Evolutionary conservation across 108 stramenopile species (phyloP).

Genomic region (Ochromonas danica): DNA sequence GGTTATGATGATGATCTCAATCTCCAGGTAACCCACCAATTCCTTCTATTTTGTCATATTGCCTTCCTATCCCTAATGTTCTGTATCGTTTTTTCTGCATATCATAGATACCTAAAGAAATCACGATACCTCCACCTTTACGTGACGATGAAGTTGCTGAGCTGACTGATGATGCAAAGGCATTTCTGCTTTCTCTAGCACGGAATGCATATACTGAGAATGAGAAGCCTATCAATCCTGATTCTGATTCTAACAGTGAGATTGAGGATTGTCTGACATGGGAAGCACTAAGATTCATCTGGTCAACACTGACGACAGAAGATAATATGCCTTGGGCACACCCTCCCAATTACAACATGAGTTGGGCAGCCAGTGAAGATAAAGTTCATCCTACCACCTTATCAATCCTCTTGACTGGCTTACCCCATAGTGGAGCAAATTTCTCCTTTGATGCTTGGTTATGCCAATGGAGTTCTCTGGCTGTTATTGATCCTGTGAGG

Average conservation of each 20-base stretch:
- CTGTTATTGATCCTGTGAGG: background rate
- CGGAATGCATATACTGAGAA: background rate
- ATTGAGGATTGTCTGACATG: background rate
- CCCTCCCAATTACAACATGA: background rate
- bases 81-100: background rate
- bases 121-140: background rate
- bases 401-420: background rate
- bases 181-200: background rate
- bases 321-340: background rate
- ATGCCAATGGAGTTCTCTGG: background rate
- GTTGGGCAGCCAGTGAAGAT: background rate
- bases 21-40: conserved; percentile 29
- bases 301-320: background rate
- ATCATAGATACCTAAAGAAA: background rate
- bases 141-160: background rate
- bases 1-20: conserved; percentile 43
- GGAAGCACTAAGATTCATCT: background rate
- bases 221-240: background rate
- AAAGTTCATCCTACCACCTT: background rate
- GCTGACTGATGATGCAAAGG: background rate
- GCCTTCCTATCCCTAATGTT: background rate
- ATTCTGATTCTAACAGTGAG: conserved; percentile 1
- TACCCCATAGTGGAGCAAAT: background rate
- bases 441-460: background rate
- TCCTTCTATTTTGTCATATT: background rate